Conservation (phyloP, 345 rosid species). For the Dipteronia sinensis region DNA sequence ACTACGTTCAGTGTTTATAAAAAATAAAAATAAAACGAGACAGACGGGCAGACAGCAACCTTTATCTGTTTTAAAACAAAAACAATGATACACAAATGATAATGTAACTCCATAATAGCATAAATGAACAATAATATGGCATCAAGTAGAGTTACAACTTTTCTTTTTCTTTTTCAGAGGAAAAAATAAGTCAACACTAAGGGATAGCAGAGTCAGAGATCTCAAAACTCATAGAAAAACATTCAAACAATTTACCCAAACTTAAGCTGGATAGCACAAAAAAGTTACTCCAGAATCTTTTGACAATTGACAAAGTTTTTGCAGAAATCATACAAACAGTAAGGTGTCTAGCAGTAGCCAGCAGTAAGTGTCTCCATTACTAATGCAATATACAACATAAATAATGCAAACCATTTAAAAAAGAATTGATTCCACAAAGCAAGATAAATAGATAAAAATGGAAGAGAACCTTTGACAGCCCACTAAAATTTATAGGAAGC, state of each 20-base stretch:
- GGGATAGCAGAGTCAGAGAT: background rate
- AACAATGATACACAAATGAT: background rate
- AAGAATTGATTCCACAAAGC: background rate
- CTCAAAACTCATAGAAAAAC: background rate
- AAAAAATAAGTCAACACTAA: background rate
- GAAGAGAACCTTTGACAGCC: conserved; percentile 50
- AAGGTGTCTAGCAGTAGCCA: conserved; percentile 5
- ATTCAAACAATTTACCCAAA: conserved; percentile 5
- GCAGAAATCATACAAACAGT: conserved; percentile 2
- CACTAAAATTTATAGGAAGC: conserved; percentile 64
- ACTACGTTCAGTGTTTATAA: conserved; percentile 5
- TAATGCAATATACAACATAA: background rate
- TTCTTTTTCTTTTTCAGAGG: background rate
- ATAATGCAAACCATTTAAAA: background rate
- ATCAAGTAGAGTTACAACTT: background rate
- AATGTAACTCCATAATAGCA: background rate
- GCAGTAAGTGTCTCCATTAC: background rate
- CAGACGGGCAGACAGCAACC: background rate
- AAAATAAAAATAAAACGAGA: no score
- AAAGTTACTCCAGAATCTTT: conserved; percentile 1
- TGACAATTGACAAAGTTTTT: background rate
- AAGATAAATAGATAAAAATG: background rate
- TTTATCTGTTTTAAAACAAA: background rate
- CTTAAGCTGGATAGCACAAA: background rate
- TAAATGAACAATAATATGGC: background rate